Percentiles rank a stretch among this genome's conserved stretches.
These are phyloP conservation scores for Candida piceae DNA, from an alignment of 805 yeast genomes.

Conservation along the genomic window DNA sequence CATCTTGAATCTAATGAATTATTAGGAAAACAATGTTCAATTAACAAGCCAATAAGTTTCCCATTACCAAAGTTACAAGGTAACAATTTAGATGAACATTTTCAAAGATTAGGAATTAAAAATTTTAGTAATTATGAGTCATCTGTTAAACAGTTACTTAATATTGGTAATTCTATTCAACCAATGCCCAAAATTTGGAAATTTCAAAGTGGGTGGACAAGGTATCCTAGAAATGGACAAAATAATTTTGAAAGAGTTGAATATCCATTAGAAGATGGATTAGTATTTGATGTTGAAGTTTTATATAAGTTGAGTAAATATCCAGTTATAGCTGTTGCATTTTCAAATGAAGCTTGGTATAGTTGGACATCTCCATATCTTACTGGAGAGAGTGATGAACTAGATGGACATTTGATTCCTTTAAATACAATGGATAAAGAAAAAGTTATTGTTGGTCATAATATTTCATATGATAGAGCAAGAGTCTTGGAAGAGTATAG, in stretches of 20 bases:
- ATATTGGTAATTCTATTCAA: slow-evolving; percentile 27
- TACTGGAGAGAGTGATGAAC: slow-evolving; percentile 43
- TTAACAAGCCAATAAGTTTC: slow-evolving; percentile 53
- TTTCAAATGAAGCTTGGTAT: slow-evolving; percentile 78
- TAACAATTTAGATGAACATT: slow-evolving; percentile 73
- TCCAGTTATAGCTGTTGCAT: slow-evolving; percentile 79
- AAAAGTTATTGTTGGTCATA: slow-evolving; percentile 80
- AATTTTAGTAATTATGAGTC: slow-evolving; percentile 57
- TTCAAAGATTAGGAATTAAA: slow-evolving; percentile 58
- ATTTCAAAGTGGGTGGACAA: slow-evolving; percentile 71
- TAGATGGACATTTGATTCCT: slow-evolving; percentile 68
- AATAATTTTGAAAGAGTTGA: slow-evolving; percentile 51
- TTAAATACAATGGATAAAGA: slow-evolving; percentile 45
- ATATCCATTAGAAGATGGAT: slow-evolving; percentile 63
- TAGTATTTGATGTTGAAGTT: slow-evolving; percentile 89
- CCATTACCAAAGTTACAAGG: slow-evolving; percentile 75
- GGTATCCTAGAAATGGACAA: slow-evolving; percentile 58
- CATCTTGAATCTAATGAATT: slow-evolving; percentile 60
- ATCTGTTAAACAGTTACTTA: slow-evolving; percentile 42
- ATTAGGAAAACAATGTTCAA: slow-evolving; percentile 68
- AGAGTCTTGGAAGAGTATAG: slow-evolving; percentile 80
- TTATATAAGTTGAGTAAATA: slow-evolving; percentile 69
- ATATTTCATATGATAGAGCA: slow-evolving; percentile 87
- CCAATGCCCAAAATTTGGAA: slow-evolving; percentile 50
- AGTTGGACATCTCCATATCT: slow-evolving; percentile 91